Evolutionary conservation across 345 rosid genomes (phyloP).

Genomic region (Sonneratia caseolaris): DNA sequence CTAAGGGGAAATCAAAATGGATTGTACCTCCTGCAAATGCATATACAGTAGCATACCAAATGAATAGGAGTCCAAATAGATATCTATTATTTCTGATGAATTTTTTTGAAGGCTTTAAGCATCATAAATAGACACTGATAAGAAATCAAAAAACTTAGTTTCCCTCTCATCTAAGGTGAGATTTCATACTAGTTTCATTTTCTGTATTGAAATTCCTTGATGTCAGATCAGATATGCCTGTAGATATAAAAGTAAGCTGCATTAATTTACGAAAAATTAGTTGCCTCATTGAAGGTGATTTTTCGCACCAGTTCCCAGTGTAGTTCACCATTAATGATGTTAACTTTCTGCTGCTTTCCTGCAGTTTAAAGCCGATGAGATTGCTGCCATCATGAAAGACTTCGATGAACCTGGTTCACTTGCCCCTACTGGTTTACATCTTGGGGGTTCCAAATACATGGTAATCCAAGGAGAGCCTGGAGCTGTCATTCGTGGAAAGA

Average conservation of each 20-base stretch:
- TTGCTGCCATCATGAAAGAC: constrained; percentile 41
- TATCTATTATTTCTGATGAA: not conserved
- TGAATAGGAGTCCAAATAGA: no score
- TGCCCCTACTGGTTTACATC: constrained; percentile 54
- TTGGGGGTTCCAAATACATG: constrained; percentile 50
- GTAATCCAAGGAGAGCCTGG: constrained; percentile 48
- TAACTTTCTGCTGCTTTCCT: not conserved
- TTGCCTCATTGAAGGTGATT: not conserved
- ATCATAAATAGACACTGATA: not conserved
- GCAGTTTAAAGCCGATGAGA: constrained; percentile 50
- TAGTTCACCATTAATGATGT: not conserved
- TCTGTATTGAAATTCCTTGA: not conserved
- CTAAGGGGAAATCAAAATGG: not conserved
- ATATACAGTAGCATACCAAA: no score
- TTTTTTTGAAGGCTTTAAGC: not conserved
- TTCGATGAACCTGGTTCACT: constrained; percentile 61
- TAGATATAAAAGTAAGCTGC: not conserved
- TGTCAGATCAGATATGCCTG: not conserved
- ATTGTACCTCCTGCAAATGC: not conserved
- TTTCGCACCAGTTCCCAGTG: not conserved
- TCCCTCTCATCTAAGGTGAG: not conserved
- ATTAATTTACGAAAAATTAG: not conserved
- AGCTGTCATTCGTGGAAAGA: constrained; percentile 78
- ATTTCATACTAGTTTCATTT: not conserved
- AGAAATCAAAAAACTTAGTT: not conserved